Conservation (phyloP, 108 stramenopile species). For the Cyclotella baltica region DNA sequence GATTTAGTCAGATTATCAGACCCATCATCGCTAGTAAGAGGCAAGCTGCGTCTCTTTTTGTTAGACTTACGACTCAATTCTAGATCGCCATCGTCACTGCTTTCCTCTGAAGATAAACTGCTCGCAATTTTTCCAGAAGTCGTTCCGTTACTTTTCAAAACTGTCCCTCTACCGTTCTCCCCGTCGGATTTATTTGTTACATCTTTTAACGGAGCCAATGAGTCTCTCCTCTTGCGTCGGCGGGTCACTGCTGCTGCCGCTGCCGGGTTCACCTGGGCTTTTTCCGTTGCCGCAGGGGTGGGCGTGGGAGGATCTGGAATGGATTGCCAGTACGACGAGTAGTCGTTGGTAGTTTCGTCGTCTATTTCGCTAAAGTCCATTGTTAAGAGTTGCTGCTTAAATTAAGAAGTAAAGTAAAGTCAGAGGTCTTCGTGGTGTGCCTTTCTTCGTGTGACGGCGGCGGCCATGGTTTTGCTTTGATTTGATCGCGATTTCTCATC, state of each 20-base stretch:
- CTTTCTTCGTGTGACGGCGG: too few species aligned
- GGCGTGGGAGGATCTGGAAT: slow-evolving; percentile 52
- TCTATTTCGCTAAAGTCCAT: neutral
- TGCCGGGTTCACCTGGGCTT: neutral
- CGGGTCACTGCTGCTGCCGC: neutral
- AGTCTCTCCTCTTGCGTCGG: neutral
- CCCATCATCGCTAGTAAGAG: slow-evolving; percentile 18
- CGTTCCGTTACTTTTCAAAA: neutral
- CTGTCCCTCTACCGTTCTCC: neutral
- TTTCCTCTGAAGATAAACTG: neutral
- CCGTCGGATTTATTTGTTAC: neutral
- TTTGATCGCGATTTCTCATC: too few species aligned
- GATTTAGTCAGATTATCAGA: neutral
- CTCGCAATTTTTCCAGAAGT: neutral
- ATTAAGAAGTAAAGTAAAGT: too few species aligned
- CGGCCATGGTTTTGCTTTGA: too few species aligned
- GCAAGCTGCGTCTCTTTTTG: slow-evolving; percentile 25
- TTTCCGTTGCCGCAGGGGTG: neutral
- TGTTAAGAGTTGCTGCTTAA: neutral
- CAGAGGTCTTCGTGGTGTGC: too few species aligned
- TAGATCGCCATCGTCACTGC: neutral
- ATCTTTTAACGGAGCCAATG: neutral
- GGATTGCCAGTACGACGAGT: slow-evolving; percentile 45
- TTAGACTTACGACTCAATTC: neutral
- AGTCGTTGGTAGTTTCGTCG: slow-evolving; percentile 33